Percentiles rank a stretch among this genome's conserved stretches.
Conservation (phyloP, 2,329 filamentous ascomycete species). For the Sarocladiaceae sp. region DNA sequence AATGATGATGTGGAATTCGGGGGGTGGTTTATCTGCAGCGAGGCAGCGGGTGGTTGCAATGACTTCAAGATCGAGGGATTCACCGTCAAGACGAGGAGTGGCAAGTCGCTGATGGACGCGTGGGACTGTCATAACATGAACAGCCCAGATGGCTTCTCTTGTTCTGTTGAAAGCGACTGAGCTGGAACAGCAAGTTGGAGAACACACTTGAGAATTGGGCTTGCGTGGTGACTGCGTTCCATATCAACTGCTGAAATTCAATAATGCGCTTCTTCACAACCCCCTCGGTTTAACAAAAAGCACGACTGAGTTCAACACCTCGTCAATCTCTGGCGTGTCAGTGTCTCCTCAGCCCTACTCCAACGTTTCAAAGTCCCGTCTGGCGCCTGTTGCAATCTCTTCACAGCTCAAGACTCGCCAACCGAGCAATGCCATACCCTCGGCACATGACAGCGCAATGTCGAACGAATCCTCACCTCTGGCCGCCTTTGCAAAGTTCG, state of each 20-base stretch:
- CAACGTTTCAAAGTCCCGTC: not conserved
- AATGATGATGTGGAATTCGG: constrained; percentile 17
- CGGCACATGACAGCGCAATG: constrained; percentile 35
- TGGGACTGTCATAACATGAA: constrained; percentile 7
- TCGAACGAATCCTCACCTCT: constrained; percentile 31
- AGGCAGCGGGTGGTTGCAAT: constrained; percentile 23
- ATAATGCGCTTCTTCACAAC: no score
- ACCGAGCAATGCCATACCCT: constrained; percentile 35
- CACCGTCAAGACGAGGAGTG: constrained; percentile 14
- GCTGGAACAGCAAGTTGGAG: no score
- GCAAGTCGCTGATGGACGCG: constrained; percentile 16
- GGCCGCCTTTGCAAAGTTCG: constrained; percentile 37
- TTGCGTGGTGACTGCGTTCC: no score
- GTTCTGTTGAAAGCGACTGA: not conserved
- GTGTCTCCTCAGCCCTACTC: no score
- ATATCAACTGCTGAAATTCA: no score
- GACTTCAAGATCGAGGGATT: constrained; percentile 21
- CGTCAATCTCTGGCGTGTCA: no score
- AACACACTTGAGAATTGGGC: no score
- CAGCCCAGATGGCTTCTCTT: not conserved
- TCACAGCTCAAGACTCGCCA: constrained; percentile 24
- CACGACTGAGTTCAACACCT: no score
- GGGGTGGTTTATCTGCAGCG: constrained; percentile 25
- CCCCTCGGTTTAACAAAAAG: no score
- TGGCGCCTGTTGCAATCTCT: not conserved